Conservation (phyloP, 2,329 filamentous ascomycete species). For the Aspergillus sp. region DNA sequence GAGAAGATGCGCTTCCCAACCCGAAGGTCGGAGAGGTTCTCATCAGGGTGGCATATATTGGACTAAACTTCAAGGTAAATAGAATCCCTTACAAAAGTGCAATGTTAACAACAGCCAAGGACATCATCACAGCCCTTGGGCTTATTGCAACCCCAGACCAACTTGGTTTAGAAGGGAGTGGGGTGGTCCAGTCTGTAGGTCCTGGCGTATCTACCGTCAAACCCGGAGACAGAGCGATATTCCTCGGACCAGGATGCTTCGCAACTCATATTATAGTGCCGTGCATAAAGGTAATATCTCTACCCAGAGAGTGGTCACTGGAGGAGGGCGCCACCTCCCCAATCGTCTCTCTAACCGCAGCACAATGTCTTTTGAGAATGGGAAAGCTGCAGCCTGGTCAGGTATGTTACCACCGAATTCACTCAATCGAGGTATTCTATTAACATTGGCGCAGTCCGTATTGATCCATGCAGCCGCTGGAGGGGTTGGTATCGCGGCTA, state of each 20-base stretch:
- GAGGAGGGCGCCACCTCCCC: conserved; percentile 19
- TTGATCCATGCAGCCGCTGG: conserved; percentile 24
- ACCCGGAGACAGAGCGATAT: conserved; percentile 10
- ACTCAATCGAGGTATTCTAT: too few species aligned
- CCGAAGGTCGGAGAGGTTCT: conserved; percentile 16
- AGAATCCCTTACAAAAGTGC: too few species aligned
- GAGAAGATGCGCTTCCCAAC: not conserved
- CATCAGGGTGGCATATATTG: conserved; percentile 19
- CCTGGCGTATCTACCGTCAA: conserved; percentile 1
- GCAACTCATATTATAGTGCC: conserved; percentile 10
- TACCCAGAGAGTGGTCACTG: conserved; percentile 8
- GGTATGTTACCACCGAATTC: not conserved
- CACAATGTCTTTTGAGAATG: conserved; percentile 14
- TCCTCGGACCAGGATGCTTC: conserved; percentile 21
- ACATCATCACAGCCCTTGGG: conserved; percentile 15
- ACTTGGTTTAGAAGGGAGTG: conserved; percentile 15
- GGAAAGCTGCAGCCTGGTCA: not conserved
- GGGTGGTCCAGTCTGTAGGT: conserved; percentile 9
- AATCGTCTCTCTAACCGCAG: conserved; percentile 9
- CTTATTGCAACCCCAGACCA: conserved; percentile 36
- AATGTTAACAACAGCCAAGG: not conserved
- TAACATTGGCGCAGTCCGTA: conserved; percentile 3
- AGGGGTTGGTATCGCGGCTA: conserved; percentile 24
- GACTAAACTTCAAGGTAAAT: conserved; percentile 16
- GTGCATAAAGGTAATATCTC: not conserved